Percentiles rank a stretch among this genome's conserved stretches.
phyloP scores from a whole-genome alignment of 2,329 filamentous ascomycete genomes.

The Paraphoma chrysanthemicola region DNA sequence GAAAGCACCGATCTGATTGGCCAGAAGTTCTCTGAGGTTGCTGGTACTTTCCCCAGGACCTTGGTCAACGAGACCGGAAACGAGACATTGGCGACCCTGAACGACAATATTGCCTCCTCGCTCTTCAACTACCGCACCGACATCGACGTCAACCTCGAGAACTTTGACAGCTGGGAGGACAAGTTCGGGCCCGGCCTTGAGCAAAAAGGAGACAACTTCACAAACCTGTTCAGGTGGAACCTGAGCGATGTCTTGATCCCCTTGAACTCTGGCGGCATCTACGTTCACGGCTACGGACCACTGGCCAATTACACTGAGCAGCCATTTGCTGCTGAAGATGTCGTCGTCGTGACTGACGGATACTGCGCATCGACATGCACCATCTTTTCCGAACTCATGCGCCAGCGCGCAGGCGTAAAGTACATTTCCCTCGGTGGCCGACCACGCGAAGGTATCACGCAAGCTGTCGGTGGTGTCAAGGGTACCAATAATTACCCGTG shows the following conservation, averaged over 20 bases:
- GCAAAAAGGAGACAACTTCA: conserved; percentile 61
- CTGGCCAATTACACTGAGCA: conserved; percentile 53
- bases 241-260: conserved; percentile 49
- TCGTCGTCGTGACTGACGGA: conserved; percentile 62
- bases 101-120: conserved; percentile 47
- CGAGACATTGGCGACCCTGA: conserved; percentile 43
- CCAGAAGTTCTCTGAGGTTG: conserved; percentile 46
- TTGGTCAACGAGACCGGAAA: conserved; percentile 35
- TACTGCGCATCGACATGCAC: conserved; percentile 67
- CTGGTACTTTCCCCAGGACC: conserved; percentile 40
- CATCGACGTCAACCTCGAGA: conserved; percentile 56
- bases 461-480: conserved; percentile 68
- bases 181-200: conserved; percentile 53
- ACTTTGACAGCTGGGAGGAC: conserved; percentile 55
- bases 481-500: conserved; percentile 54
- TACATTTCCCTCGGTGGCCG: conserved; percentile 68
- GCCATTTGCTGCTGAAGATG: conserved; percentile 65
- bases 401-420: conserved; percentile 59
- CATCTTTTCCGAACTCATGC: conserved; percentile 64
- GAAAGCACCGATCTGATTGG: conserved; percentile 56
- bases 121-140: conserved; percentile 58
- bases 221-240: conserved; percentile 63
- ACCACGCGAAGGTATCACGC: conserved; percentile 60
- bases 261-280: conserved; percentile 42
- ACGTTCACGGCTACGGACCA: conserved; percentile 43